Percentiles rank a stretch among this genome's conserved stretches.
These are phyloP conservation scores for Globisporangium radiosum DNA, from an alignment of 352 stramenopile species.

Conservation along the genomic window DNA sequence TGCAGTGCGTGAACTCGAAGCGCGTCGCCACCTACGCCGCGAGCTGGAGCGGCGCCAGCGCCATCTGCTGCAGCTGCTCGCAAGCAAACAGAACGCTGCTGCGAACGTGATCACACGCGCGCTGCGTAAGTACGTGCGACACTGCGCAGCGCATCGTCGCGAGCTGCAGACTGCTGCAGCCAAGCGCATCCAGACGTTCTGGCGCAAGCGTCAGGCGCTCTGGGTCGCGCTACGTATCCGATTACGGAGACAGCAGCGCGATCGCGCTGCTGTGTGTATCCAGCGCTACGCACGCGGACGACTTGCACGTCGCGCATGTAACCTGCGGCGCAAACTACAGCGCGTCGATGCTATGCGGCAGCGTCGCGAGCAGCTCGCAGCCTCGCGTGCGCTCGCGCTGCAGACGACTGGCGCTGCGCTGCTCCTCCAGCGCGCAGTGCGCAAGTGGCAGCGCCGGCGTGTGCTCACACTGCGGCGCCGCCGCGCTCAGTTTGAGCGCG, in stretches of 20 bases:
- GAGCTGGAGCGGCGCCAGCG: constrained; percentile 45
- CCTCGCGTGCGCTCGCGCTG: constrained; percentile 4
- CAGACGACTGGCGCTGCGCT: constrained; percentile 32
- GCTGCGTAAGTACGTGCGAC: constrained; percentile 20
- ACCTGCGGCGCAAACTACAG: constrained; percentile 35
- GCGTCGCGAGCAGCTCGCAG: constrained; percentile 3
- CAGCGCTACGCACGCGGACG: constrained; percentile 30
- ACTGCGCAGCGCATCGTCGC: constrained; percentile 4
- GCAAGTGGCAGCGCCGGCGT: constrained; percentile 27
- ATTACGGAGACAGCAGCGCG: constrained; percentile 24
- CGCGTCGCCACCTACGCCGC: constrained; percentile 19
- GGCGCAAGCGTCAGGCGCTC: constrained; percentile 31
- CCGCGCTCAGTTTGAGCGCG: constrained; percentile 51
- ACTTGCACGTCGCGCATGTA: constrained; percentile 21
- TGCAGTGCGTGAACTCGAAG: constrained; percentile 19
- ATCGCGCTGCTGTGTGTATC: constrained; percentile 34
- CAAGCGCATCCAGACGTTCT: constrained; percentile 41
- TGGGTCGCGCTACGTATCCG: constrained; percentile 43
- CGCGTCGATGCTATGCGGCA: constrained; percentile 17
- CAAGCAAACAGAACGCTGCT: constrained; percentile 34
- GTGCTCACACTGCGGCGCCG: constrained; percentile 30
- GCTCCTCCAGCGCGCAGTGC: constrained; percentile 36
- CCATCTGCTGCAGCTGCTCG: constrained; percentile 30
- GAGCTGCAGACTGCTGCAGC: constrained; percentile 18
- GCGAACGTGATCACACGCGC: constrained; percentile 39